These are phyloP conservation scores for Globisporangium solare DNA, from an alignment of 352 stramenopile genomes.

Conservation along the genomic window DNA sequence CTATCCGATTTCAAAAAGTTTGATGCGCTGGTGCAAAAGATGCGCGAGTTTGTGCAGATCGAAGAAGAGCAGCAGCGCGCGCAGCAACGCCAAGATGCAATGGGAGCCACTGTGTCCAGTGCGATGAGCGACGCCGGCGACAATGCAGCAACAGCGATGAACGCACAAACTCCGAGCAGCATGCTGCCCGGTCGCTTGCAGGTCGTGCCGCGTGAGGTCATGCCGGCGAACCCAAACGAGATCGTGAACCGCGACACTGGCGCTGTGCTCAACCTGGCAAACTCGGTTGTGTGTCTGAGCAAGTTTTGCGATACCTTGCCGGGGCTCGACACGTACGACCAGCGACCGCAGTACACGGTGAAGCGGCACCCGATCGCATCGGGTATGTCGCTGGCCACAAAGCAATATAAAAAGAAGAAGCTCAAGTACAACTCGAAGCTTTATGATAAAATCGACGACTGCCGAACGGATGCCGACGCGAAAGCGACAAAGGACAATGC, in stretches of 20 bases:
- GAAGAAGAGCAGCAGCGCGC: slow-evolving; percentile 31
- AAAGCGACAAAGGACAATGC: slow-evolving; percentile 11
- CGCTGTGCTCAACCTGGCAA: slow-evolving; percentile 55
- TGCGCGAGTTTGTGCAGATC: slow-evolving; percentile 48
- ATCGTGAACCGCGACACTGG: slow-evolving; percentile 63
- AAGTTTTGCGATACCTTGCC: slow-evolving; percentile 80
- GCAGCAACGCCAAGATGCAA: not conserved
- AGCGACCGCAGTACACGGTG: slow-evolving; percentile 67
- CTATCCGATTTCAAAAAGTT: slow-evolving; percentile 52
- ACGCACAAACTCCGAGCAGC: not conserved
- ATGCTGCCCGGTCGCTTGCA: slow-evolving; percentile 9
- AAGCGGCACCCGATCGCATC: slow-evolving; percentile 52
- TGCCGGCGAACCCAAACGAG: slow-evolving; percentile 28
- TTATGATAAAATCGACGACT: slow-evolving; percentile 73
- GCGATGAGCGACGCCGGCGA: not conserved
- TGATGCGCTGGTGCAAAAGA: slow-evolving; percentile 45
- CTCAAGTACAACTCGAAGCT: slow-evolving; percentile 76
- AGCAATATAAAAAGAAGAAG: slow-evolving; percentile 69
- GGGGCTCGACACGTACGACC: slow-evolving; percentile 78
- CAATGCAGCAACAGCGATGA: not conserved
- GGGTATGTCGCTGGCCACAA: slow-evolving; percentile 44
- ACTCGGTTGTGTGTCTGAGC: slow-evolving; percentile 62
- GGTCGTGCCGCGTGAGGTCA: slow-evolving; percentile 7
- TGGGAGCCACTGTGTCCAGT: slow-evolving; percentile 4
- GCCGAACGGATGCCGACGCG: slow-evolving; percentile 37